Percentiles rank a stretch among this genome's conserved stretches.
These are phyloP conservation scores for Corrigiola litoralis DNA, from an alignment of 179 eudicot species.

Conservation along the genomic window DNA sequence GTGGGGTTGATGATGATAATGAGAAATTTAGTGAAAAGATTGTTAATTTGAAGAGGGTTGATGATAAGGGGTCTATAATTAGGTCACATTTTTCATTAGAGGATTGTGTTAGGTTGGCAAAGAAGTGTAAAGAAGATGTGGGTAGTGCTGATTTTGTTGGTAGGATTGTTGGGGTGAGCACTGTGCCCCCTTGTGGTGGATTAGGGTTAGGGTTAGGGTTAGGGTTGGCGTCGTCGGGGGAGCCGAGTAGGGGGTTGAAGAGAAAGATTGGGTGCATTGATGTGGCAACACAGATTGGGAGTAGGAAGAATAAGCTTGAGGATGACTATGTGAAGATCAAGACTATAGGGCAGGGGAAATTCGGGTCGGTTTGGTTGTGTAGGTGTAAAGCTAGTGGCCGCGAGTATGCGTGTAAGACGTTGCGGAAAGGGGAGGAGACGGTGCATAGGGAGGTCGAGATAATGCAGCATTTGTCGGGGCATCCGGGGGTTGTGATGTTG, in stretches of 20 bases:
- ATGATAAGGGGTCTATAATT: conserved; percentile 29
- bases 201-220: no score
- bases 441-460: conserved; percentile 96
- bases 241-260: conserved; percentile 71
- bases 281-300: conserved; percentile 71
- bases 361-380: conserved; percentile 92
- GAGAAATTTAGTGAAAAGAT: conserved; percentile 8
- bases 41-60: conserved; percentile 5
- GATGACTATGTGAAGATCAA: conserved; percentile 52
- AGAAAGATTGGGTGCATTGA: conserved; percentile 95
- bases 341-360: conserved; percentile 75
- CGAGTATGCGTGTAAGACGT: conserved; percentile 83
- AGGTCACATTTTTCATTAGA: conserved; percentile 72
- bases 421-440: conserved; percentile 84
- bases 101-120: conserved; percentile 58
- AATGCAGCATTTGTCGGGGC: conserved; percentile 96
- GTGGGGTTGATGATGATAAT: conserved; percentile 24
- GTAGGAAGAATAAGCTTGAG: conserved; percentile 67
- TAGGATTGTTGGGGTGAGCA: conserved; percentile 55
- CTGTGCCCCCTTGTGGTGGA: conserved; percentile 70
- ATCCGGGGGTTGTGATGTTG: conserved; percentile 79
- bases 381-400: conserved; percentile 50
- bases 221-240: conserved; percentile 31
- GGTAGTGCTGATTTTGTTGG: conserved; percentile 28
- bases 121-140: conserved; percentile 66